phyloP scores from a whole-genome alignment of 352 stramenopile genomes.

The Phytophthora cactorum region DNA sequence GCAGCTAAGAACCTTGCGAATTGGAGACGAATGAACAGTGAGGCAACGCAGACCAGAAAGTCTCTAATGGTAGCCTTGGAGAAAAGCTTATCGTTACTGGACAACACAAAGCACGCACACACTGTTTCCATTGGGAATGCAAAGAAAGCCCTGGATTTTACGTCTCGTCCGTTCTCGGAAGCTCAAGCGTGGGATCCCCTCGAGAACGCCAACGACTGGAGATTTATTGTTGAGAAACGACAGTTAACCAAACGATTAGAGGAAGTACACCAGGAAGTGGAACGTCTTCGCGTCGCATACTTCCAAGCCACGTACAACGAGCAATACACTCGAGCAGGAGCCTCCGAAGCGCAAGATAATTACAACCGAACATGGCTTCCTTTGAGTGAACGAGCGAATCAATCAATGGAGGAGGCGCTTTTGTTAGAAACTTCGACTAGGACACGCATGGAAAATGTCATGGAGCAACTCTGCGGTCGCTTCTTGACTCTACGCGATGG shows the following conservation, averaged over 20 bases:
- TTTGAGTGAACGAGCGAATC: slow-evolving; percentile 22
- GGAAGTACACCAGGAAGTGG: slow-evolving; percentile 40
- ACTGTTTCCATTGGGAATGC: slow-evolving; percentile 40
- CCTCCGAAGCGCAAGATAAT: slow-evolving; percentile 32
- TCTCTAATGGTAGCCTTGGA: slow-evolving; percentile 34
- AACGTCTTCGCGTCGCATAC: slow-evolving; percentile 51
- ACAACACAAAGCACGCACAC: slow-evolving; percentile 29
- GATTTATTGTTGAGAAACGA: slow-evolving; percentile 67
- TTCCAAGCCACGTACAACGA: slow-evolving; percentile 77
- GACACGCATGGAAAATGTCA: slow-evolving; percentile 31
- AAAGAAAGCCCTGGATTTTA: slow-evolving; percentile 58
- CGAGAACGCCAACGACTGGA: slow-evolving; percentile 86
- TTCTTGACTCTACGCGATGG: slow-evolving; percentile 57
- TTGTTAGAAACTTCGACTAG: slow-evolving; percentile 39
- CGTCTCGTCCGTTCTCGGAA: slow-evolving; percentile 57
- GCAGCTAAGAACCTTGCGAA: slow-evolving; percentile 38
- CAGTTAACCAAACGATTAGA: slow-evolving; percentile 51
- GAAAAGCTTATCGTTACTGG: slow-evolving; percentile 28
- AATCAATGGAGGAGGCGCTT: slow-evolving; percentile 34
- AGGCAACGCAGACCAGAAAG: slow-evolving; percentile 48
- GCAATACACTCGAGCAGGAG: slow-evolving; percentile 45
- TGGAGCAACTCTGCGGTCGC: slow-evolving; percentile 44
- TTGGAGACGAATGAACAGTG: slow-evolving; percentile 48
- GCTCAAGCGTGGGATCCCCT: slow-evolving; percentile 79
- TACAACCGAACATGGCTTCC: slow-evolving; percentile 46